A percentile compares a stretch with the other conserved stretches of the same genome.
Conservation (phyloP, 2,329 filamentous ascomycete genomes). For the Clarireedia sp. region DNA sequence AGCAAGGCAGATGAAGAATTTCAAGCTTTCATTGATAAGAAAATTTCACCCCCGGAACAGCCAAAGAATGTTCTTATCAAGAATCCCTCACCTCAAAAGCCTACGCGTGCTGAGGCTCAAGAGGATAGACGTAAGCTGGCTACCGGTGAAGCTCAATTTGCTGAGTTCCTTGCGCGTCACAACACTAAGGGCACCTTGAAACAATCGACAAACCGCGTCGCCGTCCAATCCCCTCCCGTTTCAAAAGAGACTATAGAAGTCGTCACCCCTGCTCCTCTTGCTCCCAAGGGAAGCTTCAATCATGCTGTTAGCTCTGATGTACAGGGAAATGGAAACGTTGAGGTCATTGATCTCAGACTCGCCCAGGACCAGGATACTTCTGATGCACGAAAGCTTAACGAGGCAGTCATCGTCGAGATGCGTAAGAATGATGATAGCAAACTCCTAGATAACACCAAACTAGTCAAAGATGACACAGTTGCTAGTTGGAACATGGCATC, state of each 20-base stretch:
- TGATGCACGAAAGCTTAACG: no score
- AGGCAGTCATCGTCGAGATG: no score
- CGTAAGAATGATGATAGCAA: no score
- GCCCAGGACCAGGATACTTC: no score
- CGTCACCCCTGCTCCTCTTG: not conserved
- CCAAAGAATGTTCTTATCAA: not conserved
- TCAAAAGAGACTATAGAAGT: not conserved
- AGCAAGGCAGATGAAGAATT: constrained; percentile 9
- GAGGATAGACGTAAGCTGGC: not conserved
- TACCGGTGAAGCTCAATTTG: not conserved
- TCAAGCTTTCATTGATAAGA: constrained; percentile 1
- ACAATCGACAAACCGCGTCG: not conserved
- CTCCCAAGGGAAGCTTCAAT: not conserved
- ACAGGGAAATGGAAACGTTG: not conserved
- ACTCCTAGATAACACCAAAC: no score
- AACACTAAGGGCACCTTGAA: not conserved
- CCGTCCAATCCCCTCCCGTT: not conserved
- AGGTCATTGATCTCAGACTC: not conserved
- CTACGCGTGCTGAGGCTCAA: not conserved
- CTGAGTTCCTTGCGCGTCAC: not conserved
- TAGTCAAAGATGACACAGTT: not conserved
- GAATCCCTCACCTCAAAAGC: not conserved
- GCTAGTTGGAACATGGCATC: not conserved
- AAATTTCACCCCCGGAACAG: not conserved
- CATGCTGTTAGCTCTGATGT: not conserved